Evolutionary conservation across 768 basidiomycete genomes (phyloP).

Genomic region (Cyclocybe aegerita): DNA sequence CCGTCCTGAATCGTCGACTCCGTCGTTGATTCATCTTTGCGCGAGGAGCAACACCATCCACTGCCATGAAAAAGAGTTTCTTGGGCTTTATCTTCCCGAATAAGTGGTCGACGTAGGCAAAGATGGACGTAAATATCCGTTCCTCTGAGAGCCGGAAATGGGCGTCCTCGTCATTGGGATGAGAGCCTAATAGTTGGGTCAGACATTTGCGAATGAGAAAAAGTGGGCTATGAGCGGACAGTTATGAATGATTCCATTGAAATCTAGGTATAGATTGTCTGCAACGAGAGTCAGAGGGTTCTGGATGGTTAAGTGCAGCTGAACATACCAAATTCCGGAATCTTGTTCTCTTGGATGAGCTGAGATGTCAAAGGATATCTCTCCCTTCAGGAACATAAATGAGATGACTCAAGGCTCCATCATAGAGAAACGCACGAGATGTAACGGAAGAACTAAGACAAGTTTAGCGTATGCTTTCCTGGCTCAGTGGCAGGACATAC

Average conservation of each 20-base stretch:
- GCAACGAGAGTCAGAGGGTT: constrained; percentile 5
- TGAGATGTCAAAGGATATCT: constrained; percentile 98
- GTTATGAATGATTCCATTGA: constrained; percentile 91
- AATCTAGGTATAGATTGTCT: constrained; percentile 93
- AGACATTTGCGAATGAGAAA: constrained; percentile 2
- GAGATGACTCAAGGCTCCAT: background rate
- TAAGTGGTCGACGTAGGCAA: constrained; percentile 94
- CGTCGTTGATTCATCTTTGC: constrained; percentile 99
- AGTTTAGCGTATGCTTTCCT: too few relatives aligned
- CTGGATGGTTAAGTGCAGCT: background rate
- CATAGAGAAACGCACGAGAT: constrained; percentile 65
- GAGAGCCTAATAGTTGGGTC: constrained; percentile 56
- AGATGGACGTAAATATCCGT: constrained; percentile 96
- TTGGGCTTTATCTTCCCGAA: constrained; percentile 97
- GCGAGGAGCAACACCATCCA: constrained; percentile 95
- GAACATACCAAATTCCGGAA: constrained; percentile 93
- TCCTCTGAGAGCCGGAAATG: constrained; percentile 96
- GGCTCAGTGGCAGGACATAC: too few relatives aligned
- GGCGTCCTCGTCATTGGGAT: constrained; percentile 95
- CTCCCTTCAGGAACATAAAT: constrained; percentile 63
- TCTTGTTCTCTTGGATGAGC: constrained; percentile 97
- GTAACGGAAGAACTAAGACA: constrained; percentile 87
- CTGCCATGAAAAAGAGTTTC: constrained; percentile 98
- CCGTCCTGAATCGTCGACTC: constrained; percentile 89
- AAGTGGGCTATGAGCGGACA: constrained; percentile 47